These are phyloP conservation scores for Thermothielavioides terrestris DNA, from an alignment of 495 filamentous ascomycete genomes.

Conservation along the genomic window DNA sequence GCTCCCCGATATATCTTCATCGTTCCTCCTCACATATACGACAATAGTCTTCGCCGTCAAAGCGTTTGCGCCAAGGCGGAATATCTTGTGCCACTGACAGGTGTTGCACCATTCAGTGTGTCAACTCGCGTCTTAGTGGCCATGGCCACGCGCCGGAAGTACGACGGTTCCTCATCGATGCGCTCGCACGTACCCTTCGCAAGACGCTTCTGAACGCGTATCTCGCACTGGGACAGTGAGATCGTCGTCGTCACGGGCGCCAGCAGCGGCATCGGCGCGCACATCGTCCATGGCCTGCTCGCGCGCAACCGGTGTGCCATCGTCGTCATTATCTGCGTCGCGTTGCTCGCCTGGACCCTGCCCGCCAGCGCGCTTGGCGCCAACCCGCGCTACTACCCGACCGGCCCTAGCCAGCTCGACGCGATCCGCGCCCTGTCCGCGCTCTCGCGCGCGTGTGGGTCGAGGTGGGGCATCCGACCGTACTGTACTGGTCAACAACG, in stretches of 20 bases:
- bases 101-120: too few relatives aligned
- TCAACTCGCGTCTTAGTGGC: too few relatives aligned
- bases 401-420: conserved; percentile 16
- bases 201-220: conserved; percentile 18
- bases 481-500: conserved; percentile 24
- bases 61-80: too few relatives aligned
- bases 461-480: conserved; percentile 23
- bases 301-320: conserved; percentile 12
- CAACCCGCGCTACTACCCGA: conserved; percentile 20
- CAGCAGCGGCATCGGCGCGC: conserved; percentile 19
- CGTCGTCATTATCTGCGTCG: conserved; percentile 19
- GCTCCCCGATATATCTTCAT: too few relatives aligned
- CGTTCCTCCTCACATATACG: too few relatives aligned
- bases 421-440: conserved; percentile 11
- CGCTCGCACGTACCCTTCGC: conserved; percentile 10
- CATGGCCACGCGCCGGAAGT: conserved; percentile 18
- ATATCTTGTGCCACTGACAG: too few relatives aligned
- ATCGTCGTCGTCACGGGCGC: conserved; percentile 25
- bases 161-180: conserved; percentile 18
- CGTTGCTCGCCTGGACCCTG: conserved; percentile 12
- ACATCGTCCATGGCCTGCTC: conserved; percentile 13
- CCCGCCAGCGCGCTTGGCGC: background rate
- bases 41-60: too few relatives aligned
- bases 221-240: conserved; percentile 15
- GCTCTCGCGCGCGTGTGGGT: conserved; percentile 5